Conservation (phyloP, 352 stramenopile genomes). For the Salisapilia sapeloensis region DNA sequence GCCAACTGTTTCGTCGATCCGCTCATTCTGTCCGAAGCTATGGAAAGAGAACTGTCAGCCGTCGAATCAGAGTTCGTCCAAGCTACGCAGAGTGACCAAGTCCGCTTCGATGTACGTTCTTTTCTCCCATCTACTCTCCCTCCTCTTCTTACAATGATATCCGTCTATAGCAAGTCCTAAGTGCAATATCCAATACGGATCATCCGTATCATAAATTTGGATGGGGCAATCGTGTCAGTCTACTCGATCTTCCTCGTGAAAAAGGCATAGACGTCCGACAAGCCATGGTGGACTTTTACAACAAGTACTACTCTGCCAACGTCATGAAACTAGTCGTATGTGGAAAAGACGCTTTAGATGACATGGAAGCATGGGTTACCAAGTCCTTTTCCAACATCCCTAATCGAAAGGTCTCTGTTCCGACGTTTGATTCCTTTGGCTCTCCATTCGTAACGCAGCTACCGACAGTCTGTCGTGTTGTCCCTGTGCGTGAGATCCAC, state of each 20-base stretch:
- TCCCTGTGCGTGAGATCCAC: slow-evolving; percentile 66
- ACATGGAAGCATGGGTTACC: slow-evolving; percentile 42
- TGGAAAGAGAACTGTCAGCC: slow-evolving; percentile 65
- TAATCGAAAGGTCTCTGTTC: slow-evolving; percentile 27
- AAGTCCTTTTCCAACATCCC: slow-evolving; percentile 39
- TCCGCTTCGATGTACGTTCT: slow-evolving; percentile 10
- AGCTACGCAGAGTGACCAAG: slow-evolving; percentile 49
- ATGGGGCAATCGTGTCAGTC: slow-evolving; percentile 71
- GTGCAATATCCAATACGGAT: slow-evolving; percentile 16
- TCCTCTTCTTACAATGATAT: slow-evolving; percentile 3
- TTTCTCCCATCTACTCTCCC: not conserved
- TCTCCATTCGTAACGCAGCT: slow-evolving; percentile 27
- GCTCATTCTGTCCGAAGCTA: slow-evolving; percentile 58
- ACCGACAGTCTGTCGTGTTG: slow-evolving; percentile 39
- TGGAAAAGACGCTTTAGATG: slow-evolving; percentile 50
- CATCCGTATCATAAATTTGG: slow-evolving; percentile 74
- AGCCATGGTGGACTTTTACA: slow-evolving; percentile 45
- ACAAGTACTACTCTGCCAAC: slow-evolving; percentile 57
- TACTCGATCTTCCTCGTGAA: slow-evolving; percentile 25
- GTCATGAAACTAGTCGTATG: slow-evolving; percentile 78
- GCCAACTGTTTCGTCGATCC: slow-evolving; percentile 89
- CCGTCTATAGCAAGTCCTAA: slow-evolving; percentile 61
- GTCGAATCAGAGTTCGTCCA: slow-evolving; percentile 84
- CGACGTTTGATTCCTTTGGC: slow-evolving; percentile 18
- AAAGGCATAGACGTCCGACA: slow-evolving; percentile 32